phyloP scores from a whole-genome alignment of 352 stramenopile species.

The Pythium rishiriense region DNA sequence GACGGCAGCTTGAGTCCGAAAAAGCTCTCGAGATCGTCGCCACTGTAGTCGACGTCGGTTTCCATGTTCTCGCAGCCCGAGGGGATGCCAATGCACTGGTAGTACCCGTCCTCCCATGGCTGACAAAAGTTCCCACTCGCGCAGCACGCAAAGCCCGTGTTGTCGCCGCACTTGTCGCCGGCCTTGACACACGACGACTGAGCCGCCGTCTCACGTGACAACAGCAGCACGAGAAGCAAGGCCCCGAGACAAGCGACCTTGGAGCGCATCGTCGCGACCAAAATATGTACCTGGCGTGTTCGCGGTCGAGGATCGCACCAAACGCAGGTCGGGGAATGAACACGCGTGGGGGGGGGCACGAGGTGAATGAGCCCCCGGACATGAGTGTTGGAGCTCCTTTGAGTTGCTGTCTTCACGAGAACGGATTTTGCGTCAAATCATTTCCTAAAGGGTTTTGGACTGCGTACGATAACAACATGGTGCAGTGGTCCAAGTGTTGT shows the following conservation, averaged over 20 bases:
- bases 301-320: background rate
- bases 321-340: conserved; percentile 7
- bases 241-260: background rate
- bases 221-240: background rate
- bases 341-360: background rate
- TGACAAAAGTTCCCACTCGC: conserved; percentile 41
- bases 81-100: conserved; percentile 47
- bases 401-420: too few species aligned
- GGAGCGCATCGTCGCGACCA: background rate
- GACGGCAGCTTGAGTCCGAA: conserved; percentile 34
- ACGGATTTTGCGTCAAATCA: too few species aligned
- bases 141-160: conserved; percentile 37
- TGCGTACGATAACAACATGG: too few species aligned
- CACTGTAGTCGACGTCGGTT: conserved; percentile 48
- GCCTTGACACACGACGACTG: conserved; percentile 17
- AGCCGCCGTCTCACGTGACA: background rate
- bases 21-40: conserved; percentile 30
- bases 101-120: conserved; percentile 53
- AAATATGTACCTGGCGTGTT: background rate
- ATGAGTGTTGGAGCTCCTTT: too few species aligned
- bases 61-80: conserved; percentile 39
- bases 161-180: conserved; percentile 37
- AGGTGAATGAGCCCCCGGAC: too few species aligned
- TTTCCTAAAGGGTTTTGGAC: too few species aligned
- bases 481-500: background rate